Conservation (phyloP, 1,284 basidiomycete genomes). For the Trichosporon coremiiforme region DNA sequence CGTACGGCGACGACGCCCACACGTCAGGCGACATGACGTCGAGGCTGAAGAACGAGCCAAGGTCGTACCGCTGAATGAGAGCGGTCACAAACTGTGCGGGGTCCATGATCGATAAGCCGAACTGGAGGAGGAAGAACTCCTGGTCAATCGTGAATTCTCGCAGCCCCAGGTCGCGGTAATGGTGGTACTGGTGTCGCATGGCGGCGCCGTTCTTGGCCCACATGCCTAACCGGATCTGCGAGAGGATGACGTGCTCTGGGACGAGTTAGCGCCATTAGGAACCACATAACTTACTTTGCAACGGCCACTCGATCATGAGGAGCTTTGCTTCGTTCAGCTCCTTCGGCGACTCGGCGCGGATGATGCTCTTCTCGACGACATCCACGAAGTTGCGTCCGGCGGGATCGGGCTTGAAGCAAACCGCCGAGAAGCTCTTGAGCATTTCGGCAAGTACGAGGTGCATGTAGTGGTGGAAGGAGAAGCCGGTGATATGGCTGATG, state of each 20-base stretch:
- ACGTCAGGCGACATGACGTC: conserved; percentile 36
- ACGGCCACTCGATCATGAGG: conserved; percentile 77
- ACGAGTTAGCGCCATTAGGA: not conserved
- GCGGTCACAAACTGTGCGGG: conserved; percentile 79
- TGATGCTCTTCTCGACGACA: conserved; percentile 30
- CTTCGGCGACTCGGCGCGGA: conserved; percentile 26
- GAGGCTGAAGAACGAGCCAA: conserved; percentile 76
- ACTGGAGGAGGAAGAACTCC: conserved; percentile 89
- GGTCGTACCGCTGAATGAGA: conserved; percentile 85
- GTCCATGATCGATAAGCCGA: conserved; percentile 75
- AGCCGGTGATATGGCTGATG: conserved; percentile 59
- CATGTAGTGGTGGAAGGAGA: conserved; percentile 83
- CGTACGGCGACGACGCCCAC: conserved; percentile 39
- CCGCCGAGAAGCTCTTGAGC: conserved; percentile 61
- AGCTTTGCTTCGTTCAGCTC: conserved; percentile 36
- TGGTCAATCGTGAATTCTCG: conserved; percentile 97
- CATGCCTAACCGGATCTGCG: conserved; percentile 90
- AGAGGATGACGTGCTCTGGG: conserved; percentile 62
- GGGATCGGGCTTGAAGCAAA: conserved; percentile 26
- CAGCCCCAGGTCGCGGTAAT: conserved; percentile 94
- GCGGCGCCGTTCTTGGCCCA: conserved; percentile 98
- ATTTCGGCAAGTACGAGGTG: conserved; percentile 92
- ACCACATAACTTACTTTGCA: conserved; percentile 66
- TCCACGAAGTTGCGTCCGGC: conserved; percentile 23
- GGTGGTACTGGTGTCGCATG: conserved; percentile 91